Evolutionary conservation across 805 yeast genomes (phyloP), one percentile per base, ranked within the genome.

Genomic region (Myxozyma udenii): DNA sequence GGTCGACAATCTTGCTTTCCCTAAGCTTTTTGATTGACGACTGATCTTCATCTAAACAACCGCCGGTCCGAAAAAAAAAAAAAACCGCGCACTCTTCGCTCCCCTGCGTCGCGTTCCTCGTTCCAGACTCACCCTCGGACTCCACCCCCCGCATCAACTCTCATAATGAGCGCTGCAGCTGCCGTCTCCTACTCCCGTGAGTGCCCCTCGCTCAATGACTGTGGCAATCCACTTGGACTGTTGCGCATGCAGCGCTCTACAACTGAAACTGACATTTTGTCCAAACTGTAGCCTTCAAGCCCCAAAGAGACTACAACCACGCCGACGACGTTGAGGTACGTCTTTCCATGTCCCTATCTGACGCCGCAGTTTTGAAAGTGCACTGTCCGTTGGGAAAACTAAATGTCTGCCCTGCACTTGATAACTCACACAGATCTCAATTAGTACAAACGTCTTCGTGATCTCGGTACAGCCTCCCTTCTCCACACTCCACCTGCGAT

Each of bases 401-500:
- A 19, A 22, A 11, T 19, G 30, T 44, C 16, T 40, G 14, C 22
- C 12, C 12, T 38, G 9, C 41, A 19, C 41, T 38, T n/a, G n/a
- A n/a, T n/a, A n/a, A n/a, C n/a, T n/a, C n/a, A n/a, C 9, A 38
- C 32, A 28, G 14, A 32, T 46, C 12, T 4, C 39, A 18, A 9
- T 22, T 25, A 81, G 63, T 90, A 87, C 68, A 76, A 77, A 57
- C 70, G 74, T 25, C 76, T 83, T 26, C 76, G 98, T 50, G 71
- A 73, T 6, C 67, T 78, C 62, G 55, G 55, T 51, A 33, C 22
- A 16, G 7, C 18, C 24, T 35, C 16, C 21, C 2, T 19, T 11
- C 32, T 3, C 39, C 28, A 7, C 22, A 3, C 19, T 7, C 21
- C 38, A 41, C 3, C 18, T 32, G 6, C 23, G 37, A 4, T 43